Conservation (phyloP, 2,329 filamentous ascomycete genomes). For the Tolypocladium sp. region DNA sequence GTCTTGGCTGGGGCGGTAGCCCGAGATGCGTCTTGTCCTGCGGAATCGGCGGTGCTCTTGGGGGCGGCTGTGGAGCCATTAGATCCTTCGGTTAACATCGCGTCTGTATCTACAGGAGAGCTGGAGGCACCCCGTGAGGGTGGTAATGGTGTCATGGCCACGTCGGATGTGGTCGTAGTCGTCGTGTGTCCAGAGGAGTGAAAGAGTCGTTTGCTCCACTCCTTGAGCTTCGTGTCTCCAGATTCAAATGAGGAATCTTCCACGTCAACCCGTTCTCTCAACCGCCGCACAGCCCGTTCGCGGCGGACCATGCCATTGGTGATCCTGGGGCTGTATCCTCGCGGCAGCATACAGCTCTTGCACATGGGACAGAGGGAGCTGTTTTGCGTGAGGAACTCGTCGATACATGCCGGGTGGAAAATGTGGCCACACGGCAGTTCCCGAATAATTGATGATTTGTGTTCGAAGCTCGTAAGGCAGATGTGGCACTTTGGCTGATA, state of each 20-base stretch:
- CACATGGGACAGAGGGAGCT: conserved; percentile 88
- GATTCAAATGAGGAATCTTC: conserved; percentile 26
- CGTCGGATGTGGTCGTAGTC: conserved; percentile 5
- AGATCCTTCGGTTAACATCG: neutral
- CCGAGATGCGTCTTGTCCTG: conserved; percentile 1
- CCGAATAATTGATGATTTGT: conserved; percentile 62
- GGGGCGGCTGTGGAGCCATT: neutral
- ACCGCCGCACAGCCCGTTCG: conserved; percentile 58
- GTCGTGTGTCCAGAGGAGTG: conserved; percentile 12
- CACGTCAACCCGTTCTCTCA: conserved; percentile 43
- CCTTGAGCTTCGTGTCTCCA: conserved; percentile 23
- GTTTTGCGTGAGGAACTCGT: conserved; percentile 67
- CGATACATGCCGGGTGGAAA: conserved; percentile 87
- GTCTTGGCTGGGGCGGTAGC: conserved; percentile 9
- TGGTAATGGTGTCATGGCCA: conserved; percentile 17
- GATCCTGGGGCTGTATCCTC: conserved; percentile 56
- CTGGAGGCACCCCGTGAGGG: conserved; percentile 1
- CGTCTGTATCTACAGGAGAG: neutral
- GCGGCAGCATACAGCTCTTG: conserved; percentile 72
- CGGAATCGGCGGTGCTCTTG: neutral
- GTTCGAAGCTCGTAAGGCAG: conserved; percentile 73
- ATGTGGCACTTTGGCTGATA: conserved; percentile 83
- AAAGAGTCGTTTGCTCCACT: conserved; percentile 27
- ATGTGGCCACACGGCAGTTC: conserved; percentile 87
- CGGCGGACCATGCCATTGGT: conserved; percentile 82